Percentiles rank a stretch among this genome's conserved stretches.
Conservation (phyloP, 495 filamentous ascomycete species). For the Lasiosphaeria hispida region DNA sequence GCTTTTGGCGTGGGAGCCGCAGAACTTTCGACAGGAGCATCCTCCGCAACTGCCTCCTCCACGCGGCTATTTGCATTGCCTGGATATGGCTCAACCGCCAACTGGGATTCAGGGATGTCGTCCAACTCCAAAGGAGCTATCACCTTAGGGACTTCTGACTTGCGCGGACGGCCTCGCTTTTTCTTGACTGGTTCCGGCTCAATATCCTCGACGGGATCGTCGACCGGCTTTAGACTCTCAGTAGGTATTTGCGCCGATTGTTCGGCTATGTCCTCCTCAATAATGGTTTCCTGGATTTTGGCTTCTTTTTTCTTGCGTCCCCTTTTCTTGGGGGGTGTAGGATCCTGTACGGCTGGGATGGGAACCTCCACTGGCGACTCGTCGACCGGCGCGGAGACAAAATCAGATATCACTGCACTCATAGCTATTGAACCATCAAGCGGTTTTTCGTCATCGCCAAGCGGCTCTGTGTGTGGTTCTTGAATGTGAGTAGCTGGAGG, state of each 20-base stretch:
- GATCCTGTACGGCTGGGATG: neutral
- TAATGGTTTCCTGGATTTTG: neutral
- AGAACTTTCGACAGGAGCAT: neutral
- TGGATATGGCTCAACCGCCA: neutral
- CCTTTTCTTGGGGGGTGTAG: conserved; percentile 13
- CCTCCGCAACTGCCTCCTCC: neutral
- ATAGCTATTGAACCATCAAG: neutral
- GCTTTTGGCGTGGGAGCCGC: neutral
- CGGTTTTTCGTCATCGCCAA: neutral
- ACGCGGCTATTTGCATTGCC: too few species aligned
- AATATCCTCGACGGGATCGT: neutral
- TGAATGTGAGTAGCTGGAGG: too few species aligned
- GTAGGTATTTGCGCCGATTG: neutral
- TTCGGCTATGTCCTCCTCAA: neutral
- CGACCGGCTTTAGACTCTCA: neutral
- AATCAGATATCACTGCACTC: neutral
- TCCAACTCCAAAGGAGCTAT: neutral
- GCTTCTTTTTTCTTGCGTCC: conserved; percentile 23
- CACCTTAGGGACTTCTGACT: conserved; percentile 1
- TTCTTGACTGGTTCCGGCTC: conserved; percentile 15
- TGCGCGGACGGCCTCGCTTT: conserved; percentile 21
- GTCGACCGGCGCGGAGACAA: neutral
- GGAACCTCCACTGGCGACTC: neutral
- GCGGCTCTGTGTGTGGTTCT: too few species aligned
- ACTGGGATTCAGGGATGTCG: neutral